Evolutionary conservation across 768 basidiomycete genomes (phyloP), one percentile per base, ranked within the genome.

Genomic region (Floccularia luteovirens): DNA sequence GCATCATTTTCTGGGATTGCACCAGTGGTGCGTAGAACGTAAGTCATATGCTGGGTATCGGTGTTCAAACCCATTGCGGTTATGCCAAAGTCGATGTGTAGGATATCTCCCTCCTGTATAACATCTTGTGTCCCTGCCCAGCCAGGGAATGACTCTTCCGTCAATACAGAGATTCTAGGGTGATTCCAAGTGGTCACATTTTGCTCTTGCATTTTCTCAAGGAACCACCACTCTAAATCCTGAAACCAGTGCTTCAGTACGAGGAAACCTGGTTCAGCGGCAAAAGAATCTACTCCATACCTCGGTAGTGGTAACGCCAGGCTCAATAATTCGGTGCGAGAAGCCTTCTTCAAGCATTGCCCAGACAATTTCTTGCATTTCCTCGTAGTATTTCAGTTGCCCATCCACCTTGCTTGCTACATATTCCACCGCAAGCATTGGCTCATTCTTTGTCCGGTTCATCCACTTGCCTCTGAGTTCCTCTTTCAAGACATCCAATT

Each of bases 161-260:
- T 57, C 36, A 71, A 51, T 21, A 69, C 66, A 31, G 67, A 69
- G 5, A 75, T 63, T n/a, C 72, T 58, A 4, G 74, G 71, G 37
- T 73, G 72, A 48, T 68, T 70, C 73, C 73, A 75, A 12, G 72
- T 77, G 11, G 64, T 61, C 14, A 69, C 58, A 47, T 70, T 69
- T 14, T 58, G 56, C 17, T 48, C 48, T 31, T 66, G 68, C 66
- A 75, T 74, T 47, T 67, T 66, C 43, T 72, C 71, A 24, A 70
- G 59, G 51, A 72, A 75, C 69, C 69, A 73, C 73, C 73, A 77
- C 40, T 64, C 63, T 13, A 77, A 48, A 47, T 77, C 74, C 69
- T 71, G n/a, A n/a, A 23, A 27, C 13, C 38, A 16, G n/a, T 28
- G 8, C 11, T 11, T 27, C 25, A n/a, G 27, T 28, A 28, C 21